Conservation (phyloP, 176 grass and related monocot species). For the Oryza australiensis region DNA sequence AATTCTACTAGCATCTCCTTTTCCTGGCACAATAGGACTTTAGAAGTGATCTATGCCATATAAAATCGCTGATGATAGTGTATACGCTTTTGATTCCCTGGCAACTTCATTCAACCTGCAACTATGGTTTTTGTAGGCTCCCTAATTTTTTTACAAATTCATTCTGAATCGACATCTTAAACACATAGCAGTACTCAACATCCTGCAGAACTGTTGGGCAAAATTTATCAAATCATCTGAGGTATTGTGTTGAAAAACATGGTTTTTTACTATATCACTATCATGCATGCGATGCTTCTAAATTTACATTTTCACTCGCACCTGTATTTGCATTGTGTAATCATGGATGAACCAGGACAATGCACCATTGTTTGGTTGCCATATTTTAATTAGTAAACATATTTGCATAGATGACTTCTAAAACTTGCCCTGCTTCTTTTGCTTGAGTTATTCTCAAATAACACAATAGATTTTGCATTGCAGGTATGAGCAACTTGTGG, state of each 20-base stretch:
- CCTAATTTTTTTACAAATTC: background rate
- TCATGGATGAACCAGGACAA: background rate
- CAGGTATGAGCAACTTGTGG: conserved; percentile 93
- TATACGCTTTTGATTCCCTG: background rate
- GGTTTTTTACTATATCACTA: conserved; percentile 9
- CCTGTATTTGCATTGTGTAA: background rate
- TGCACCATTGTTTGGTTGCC: background rate
- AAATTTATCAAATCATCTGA: background rate
- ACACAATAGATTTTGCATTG: conserved; percentile 22
- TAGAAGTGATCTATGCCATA: background rate
- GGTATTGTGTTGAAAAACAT: background rate
- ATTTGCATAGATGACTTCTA: background rate
- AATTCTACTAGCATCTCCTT: background rate
- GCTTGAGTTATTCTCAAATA: conserved; percentile 15
- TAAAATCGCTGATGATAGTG: background rate
- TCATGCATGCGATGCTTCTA: background rate
- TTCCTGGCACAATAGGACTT: background rate
- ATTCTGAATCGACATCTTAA: background rate
- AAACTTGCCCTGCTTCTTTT: background rate
- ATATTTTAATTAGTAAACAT: background rate
- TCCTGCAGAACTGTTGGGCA: background rate
- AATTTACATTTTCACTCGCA: conserved; percentile 12
- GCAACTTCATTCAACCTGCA: background rate
- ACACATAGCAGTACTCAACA: background rate
- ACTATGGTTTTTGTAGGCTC: background rate